Percentiles rank a stretch among this genome's conserved stretches.
phyloP scores from a whole-genome alignment of 2,329 filamentous ascomycete species.

The Aureobasidium sp. region DNA sequence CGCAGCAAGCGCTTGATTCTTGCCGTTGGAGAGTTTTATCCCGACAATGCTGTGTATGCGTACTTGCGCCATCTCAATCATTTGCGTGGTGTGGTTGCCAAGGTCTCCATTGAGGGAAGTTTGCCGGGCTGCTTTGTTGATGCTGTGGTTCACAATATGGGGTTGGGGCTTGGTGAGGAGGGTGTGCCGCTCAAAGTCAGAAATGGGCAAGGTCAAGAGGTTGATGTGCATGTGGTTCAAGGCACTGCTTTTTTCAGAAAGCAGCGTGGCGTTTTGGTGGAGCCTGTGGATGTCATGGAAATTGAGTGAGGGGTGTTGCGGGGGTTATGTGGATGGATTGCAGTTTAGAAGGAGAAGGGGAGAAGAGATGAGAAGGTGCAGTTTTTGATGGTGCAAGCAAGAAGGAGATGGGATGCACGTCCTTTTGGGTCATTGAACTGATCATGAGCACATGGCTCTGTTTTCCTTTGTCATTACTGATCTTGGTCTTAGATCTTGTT shows the following conservation, averaged over 20 bases:
- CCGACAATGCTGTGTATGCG: slow-evolving; percentile 22
- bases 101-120: slow-evolving; percentile 23
- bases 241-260: background rate
- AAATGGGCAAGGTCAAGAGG: background rate
- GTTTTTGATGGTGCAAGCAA: background rate
- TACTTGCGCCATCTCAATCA: slow-evolving; percentile 19
- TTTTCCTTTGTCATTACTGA: background rate
- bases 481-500: background rate
- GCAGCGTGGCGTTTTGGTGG: background rate
- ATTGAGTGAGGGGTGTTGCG: background rate
- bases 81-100: slow-evolving; percentile 20
- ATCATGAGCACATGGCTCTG: background rate
- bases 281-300: background rate
- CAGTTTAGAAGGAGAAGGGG: background rate
- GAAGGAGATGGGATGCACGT: background rate
- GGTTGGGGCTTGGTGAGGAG: background rate
- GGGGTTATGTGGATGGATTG: background rate
- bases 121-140: slow-evolving; percentile 17
- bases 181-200: background rate
- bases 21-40: slow-evolving; percentile 20
- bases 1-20: slow-evolving; percentile 18
- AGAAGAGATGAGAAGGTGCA: background rate
- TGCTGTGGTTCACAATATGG: slow-evolving; percentile 1
- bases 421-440: background rate
- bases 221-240: background rate